Evolutionary conservation across 176 grass and related monocot species (phyloP).

Genomic region (Olyra latifolia): DNA sequence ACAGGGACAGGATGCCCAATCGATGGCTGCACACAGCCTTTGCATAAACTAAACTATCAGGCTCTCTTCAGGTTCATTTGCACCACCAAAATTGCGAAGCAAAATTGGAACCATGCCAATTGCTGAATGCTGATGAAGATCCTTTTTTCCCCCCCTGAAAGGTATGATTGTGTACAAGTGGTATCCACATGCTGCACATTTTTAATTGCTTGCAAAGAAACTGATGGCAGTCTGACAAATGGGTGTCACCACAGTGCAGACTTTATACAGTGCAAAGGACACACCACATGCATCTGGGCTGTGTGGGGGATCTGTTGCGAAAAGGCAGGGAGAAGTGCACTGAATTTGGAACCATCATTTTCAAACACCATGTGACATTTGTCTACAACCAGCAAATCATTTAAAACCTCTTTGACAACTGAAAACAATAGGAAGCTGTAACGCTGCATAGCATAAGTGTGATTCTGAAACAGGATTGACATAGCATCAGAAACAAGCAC

Average conservation of each 20-base stretch:
- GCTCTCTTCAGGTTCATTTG: neutral
- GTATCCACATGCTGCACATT: neutral
- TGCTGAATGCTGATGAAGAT: neutral
- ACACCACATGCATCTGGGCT: conserved; percentile 13
- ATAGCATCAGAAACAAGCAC: neutral
- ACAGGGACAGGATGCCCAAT: neutral
- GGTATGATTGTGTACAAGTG: neutral
- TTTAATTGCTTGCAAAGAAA: neutral
- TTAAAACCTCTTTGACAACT: neutral
- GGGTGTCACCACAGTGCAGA: neutral
- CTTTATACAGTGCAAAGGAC: conserved; percentile 5
- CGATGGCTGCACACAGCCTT: conserved; percentile 8
- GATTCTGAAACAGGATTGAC: neutral
- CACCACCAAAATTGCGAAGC: neutral
- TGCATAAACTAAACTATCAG: neutral
- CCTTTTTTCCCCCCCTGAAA: neutral
- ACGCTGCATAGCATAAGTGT: neutral
- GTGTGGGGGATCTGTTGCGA: neutral
- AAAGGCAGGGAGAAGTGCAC: neutral
- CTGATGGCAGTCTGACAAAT: neutral
- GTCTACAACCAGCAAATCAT: conserved; percentile 9
- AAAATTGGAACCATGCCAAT: neutral
- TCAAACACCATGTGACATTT: neutral
- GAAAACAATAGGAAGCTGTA: neutral
- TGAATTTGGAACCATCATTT: neutral